A percentile compares a stretch with the other conserved stretches of the same genome.
These are phyloP conservation scores for Fibroporia radiculosa DNA, from an alignment of 768 basidiomycete species.

Conservation along the genomic window DNA sequence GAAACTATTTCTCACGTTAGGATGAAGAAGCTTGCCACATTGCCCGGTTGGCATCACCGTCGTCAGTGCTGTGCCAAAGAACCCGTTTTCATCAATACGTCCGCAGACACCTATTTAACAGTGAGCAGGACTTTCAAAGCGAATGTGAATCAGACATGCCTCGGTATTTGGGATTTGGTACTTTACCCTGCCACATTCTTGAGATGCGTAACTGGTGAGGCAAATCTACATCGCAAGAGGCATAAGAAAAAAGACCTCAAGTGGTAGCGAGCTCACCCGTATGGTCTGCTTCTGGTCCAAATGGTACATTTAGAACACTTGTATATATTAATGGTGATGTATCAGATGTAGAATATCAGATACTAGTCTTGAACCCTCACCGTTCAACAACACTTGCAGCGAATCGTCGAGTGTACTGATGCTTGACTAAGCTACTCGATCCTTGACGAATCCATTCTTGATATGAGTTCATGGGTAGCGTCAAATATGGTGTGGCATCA, in stretches of 20 bases:
- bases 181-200: neutral
- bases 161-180: neutral
- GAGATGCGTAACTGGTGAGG: conserved; percentile 26
- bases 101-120: conserved; percentile 40
- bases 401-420: conserved; percentile 51
- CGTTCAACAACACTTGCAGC: conserved; percentile 39
- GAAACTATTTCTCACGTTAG: conserved; percentile 27
- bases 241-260: neutral
- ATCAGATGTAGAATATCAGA: neutral
- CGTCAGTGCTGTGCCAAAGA: conserved; percentile 64
- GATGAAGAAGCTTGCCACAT: conserved; percentile 36
- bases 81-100: conserved; percentile 41
- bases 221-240: conserved; percentile 27
- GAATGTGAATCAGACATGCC: too few relatives aligned
- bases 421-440: conserved; percentile 30
- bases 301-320: conserved; percentile 54
- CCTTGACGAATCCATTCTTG: conserved; percentile 32
- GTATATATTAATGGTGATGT: too few relatives aligned
- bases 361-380: conserved; percentile 24
- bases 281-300: conserved; percentile 39
- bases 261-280: conserved; percentile 27
- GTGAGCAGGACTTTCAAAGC: neutral
- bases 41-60: conserved; percentile 44
- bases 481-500: conserved; percentile 33
- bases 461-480: conserved; percentile 35